Evolutionary conservation across 805 yeast species (phyloP).

Genomic region (Yarrowia sp.): DNA sequence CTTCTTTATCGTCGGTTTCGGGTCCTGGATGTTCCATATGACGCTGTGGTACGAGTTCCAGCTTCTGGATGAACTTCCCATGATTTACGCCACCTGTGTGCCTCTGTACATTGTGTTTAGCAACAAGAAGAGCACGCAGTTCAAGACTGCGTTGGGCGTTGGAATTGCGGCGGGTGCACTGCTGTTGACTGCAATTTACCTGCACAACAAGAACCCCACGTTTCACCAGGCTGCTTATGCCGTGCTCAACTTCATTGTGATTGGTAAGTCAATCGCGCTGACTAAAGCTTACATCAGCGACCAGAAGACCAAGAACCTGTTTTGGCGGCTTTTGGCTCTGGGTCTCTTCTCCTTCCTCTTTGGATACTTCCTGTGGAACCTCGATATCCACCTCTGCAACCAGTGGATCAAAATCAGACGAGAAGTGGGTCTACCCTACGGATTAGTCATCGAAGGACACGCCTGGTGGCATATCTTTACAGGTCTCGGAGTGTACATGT

Average conservation of each 20-base stretch:
- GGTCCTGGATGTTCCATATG: conserved; percentile 96
- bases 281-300: conserved; percentile 55
- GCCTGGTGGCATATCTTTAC: conserved; percentile 85
- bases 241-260: conserved; percentile 67
- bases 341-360: conserved; percentile 63
- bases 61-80: conserved; percentile 90
- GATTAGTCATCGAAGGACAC: conserved; percentile 83
- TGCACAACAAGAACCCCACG: conserved; percentile 74
- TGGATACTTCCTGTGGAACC: conserved; percentile 85
- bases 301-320: conserved; percentile 45
- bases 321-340: conserved; percentile 54
- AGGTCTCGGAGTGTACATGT: conserved; percentile 83
- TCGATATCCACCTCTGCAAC: conserved; percentile 78
- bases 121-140: conserved; percentile 47
- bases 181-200: conserved; percentile 65
- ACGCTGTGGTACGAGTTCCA: conserved; percentile 87
- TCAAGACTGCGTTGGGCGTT: conserved; percentile 47
- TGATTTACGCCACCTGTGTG: conserved; percentile 96
- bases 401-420: conserved; percentile 60
- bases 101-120: conserved; percentile 85
- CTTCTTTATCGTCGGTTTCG: conserved; percentile 85
- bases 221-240: conserved; percentile 89
- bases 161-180: conserved; percentile 55
- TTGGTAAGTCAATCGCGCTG: conserved; percentile 55
- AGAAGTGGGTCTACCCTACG: conserved; percentile 74